Conservation (phyloP, 2,329 filamentous ascomycete genomes). For the Colletotrichum salicis region DNA sequence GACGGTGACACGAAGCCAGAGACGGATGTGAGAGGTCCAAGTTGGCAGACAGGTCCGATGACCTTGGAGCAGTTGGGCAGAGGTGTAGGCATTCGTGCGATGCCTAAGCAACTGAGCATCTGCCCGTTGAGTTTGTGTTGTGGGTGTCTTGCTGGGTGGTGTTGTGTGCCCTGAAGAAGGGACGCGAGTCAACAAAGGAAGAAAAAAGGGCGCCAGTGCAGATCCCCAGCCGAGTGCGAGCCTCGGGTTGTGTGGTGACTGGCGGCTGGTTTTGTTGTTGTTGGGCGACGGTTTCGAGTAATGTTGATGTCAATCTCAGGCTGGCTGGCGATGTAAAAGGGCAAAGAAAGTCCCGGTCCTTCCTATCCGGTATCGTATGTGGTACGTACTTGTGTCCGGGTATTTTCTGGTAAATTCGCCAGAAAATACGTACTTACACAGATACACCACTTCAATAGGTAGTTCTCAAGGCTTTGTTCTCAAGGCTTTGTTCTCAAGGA, state of each 20-base stretch:
- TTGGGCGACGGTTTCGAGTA: conserved; percentile 13
- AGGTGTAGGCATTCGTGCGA: background rate
- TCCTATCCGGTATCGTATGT: background rate
- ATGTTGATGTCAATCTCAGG: conserved; percentile 15
- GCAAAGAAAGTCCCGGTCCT: background rate
- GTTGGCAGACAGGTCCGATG: background rate
- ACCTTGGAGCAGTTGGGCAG: background rate
- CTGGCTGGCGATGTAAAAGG: background rate
- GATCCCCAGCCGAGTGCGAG: background rate
- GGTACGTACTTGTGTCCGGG: background rate
- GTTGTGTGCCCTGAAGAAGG: background rate
- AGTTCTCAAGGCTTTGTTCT: too few relatives aligned
- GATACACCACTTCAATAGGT: background rate
- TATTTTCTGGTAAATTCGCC: background rate
- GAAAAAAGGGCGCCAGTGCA: background rate
- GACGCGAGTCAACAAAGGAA: conserved; percentile 22
- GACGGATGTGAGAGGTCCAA: background rate
- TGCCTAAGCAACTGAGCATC: background rate
- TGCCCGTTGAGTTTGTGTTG: background rate
- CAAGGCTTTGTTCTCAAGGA: background rate
- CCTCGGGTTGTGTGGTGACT: background rate
- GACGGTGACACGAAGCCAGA: background rate
- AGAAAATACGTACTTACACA: background rate
- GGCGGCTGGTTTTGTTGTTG: background rate
- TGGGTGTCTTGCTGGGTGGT: background rate